Percentiles rank a stretch among this genome's conserved stretches.
These are phyloP conservation scores for Podospora pseudoanserina DNA, from an alignment of 495 filamentous ascomycete species.

Conservation along the genomic window DNA sequence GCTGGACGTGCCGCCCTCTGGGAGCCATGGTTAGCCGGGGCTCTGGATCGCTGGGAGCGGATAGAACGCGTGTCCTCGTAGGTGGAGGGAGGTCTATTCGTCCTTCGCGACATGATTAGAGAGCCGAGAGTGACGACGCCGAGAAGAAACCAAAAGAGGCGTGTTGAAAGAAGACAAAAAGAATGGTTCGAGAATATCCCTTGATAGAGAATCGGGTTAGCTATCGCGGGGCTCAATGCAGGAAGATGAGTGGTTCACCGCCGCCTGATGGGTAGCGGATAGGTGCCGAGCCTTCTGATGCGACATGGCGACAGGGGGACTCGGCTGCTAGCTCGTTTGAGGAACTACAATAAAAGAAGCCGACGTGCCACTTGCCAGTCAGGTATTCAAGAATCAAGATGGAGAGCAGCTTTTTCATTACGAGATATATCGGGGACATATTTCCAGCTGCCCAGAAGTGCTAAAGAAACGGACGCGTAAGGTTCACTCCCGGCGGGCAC, in stretches of 20 bases:
- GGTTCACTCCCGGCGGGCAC: neutral
- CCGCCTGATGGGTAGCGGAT: neutral
- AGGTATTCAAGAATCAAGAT: neutral
- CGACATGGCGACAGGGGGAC: neutral
- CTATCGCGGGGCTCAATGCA: neutral
- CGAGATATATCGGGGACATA: neutral
- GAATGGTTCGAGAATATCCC: neutral
- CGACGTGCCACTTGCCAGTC: neutral
- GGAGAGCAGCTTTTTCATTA: neutral
- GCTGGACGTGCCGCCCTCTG: neutral
- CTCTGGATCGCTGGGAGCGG: constrained; percentile 8
- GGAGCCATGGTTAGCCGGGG: neutral
- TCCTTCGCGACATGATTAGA: neutral
- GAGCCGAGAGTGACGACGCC: no score
- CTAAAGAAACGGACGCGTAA: neutral
- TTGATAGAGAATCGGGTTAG: neutral
- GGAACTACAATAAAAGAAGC: neutral
- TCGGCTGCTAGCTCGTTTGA: neutral
- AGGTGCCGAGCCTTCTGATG: neutral
- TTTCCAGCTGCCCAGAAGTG: neutral
- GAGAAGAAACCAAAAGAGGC: neutral
- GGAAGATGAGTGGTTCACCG: neutral
- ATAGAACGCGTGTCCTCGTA: constrained; percentile 14
- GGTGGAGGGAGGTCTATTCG: constrained; percentile 6
- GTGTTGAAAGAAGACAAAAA: neutral